These are phyloP conservation scores for Eucommia ulmoides DNA, from an alignment of 257 asterid genomes.

Conservation along the genomic window DNA sequence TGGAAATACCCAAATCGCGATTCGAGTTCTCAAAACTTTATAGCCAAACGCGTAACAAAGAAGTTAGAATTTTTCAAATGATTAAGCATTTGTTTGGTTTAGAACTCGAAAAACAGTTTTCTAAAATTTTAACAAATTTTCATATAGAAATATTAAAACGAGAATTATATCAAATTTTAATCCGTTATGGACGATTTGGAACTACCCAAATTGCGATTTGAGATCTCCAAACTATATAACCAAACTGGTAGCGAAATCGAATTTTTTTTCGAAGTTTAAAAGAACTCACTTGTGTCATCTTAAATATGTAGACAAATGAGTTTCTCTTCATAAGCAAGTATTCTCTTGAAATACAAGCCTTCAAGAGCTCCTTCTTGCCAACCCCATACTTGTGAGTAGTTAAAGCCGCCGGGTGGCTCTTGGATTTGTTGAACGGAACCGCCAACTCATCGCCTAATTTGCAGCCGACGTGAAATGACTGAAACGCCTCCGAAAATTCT, in stretches of 20 bases:
- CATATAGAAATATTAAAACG: no score
- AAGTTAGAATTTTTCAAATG: no score
- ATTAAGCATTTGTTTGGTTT: no score
- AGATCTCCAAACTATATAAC: not conserved
- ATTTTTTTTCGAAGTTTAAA: not conserved
- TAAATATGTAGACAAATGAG: slow-evolving; percentile 64
- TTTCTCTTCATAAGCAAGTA: slow-evolving; percentile 58
- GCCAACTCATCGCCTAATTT: slow-evolving; percentile 57
- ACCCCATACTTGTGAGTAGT: slow-evolving; percentile 51
- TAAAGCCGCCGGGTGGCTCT: slow-evolving; percentile 61
- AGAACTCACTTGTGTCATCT: slow-evolving; percentile 46
- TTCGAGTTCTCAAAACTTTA: no score
- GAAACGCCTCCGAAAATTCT: slow-evolving; percentile 68
- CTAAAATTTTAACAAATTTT: no score
- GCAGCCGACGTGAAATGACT: slow-evolving; percentile 54
- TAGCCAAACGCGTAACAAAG: no score
- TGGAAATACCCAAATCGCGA: no score
- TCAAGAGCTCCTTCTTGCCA: slow-evolving; percentile 58
- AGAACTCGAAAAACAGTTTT: no score
- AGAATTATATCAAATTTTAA: no score
- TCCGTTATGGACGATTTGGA: no score
- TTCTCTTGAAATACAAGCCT: slow-evolving; percentile 60
- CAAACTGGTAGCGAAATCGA: not conserved
- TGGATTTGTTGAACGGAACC: slow-evolving; percentile 52
- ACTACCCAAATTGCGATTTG: no score